Base-by-base conservation (phyloP, 2,329 filamentous ascomycete genomes). In the Fusarium sulawesiense region DNA sequence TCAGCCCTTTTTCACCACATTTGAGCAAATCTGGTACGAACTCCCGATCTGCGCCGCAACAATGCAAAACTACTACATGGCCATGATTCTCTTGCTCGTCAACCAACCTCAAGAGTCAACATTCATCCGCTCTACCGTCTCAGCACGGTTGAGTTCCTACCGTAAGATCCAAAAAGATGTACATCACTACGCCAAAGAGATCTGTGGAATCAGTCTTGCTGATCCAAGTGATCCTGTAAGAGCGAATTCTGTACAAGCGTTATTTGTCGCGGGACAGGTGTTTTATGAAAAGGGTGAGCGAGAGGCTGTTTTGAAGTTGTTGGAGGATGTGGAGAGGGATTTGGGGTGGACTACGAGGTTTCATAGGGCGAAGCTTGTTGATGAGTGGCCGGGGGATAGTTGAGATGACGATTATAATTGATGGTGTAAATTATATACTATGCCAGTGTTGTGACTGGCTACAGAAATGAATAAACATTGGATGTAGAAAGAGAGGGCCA, bases 61-160 rank as follows among this genome's bases (percentile, higher is more conserved):
- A 2, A 91, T 91, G 84, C 88, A 90, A 72, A 85, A 84, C 63
- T 91, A 89, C 68, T 87, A 91, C 72, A 90, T 91, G 80, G 87
- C 87, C 2, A 84, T 87, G 45, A 88, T 91, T 13, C 83, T 90
- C 7, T 76, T 91, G 0, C 82, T 89, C 14, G 83, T 89, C 67
- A 90, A 91, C 32, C 66, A 60, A 6, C 73, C 73, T 0, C 73
- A 75, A 46, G 73, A 75, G 8, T 75, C 68, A 4, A 75, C 73
- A 0, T 72, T 73, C 0, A 69, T 75, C 1, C 71, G 73, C 3
- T 75, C 72, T 4, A 73, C 72, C 3, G 72, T 75, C 0, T 72
- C 68, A 0, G 70, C 72, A 0, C 73, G 73, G 0, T 44, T 75
- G 0, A 73, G 69, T 3, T 73, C 70, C 0, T 75, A 75, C 16